These are phyloP conservation scores for Sungouiella blattae DNA, from an alignment of 805 yeast species.

Conservation along the genomic window DNA sequence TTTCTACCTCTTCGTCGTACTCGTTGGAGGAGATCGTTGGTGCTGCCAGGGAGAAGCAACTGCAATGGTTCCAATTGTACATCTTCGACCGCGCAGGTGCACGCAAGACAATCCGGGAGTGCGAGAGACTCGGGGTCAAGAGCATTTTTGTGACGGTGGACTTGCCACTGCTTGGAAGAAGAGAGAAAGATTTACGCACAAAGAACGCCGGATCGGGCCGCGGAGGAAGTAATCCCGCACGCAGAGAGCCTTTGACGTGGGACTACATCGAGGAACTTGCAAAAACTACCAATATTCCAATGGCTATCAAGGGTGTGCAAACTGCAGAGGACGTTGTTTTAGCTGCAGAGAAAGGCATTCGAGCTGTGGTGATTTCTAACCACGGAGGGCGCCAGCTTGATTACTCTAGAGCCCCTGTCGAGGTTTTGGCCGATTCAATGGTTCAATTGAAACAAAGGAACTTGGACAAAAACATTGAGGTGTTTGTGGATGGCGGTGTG, in stretches of 20 bases:
- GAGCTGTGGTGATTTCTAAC: constrained; percentile 73
- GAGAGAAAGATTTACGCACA: constrained; percentile 46
- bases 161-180: constrained; percentile 79
- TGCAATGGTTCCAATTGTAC: constrained; percentile 87
- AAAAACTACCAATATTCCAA: constrained; percentile 27
- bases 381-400: constrained; percentile 92
- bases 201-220: constrained; percentile 19
- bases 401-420: constrained; percentile 74
- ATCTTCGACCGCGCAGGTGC: constrained; percentile 65
- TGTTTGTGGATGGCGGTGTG: constrained; percentile 67
- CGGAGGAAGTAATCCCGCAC: constrained; percentile 25
- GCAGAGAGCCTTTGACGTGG: constrained; percentile 3
- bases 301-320: constrained; percentile 67
- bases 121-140: constrained; percentile 53
- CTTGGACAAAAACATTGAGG: constrained; percentile 45
- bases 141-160: constrained; percentile 89
- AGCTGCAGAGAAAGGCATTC: constrained; percentile 56
- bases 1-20: constrained; percentile 87
- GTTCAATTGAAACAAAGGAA: constrained; percentile 46
- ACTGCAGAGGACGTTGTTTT: constrained; percentile 59
- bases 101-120: constrained; percentile 65
- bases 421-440: constrained; percentile 68
- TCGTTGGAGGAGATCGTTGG: constrained; percentile 82
- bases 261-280: constrained; percentile 2
- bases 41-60: constrained; percentile 61